Percentiles rank a stretch among this genome's conserved stretches.
Evolutionary conservation across 2,329 filamentous ascomycete genomes (phyloP).

Genomic region (Elsinoe necatrix): DNA sequence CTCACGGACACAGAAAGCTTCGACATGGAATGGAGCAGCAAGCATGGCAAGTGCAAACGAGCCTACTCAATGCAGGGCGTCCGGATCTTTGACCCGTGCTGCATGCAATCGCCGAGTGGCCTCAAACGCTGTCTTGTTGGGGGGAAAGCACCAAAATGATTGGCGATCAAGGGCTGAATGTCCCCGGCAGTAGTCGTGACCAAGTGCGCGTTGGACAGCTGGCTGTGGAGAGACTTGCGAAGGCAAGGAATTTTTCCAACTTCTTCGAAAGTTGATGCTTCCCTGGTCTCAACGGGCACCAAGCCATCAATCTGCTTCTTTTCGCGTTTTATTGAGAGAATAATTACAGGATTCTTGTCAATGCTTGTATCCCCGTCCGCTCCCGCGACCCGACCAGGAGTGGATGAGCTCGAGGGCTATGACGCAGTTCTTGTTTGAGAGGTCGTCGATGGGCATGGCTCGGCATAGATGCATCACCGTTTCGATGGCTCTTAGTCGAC

Average conservation of each 20-base stretch:
- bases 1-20: not conserved
- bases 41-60: slow-evolving; percentile 1
- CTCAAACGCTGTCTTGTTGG: not conserved
- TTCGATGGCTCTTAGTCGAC: not conserved
- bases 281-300: slow-evolving; percentile 4
- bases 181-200: not conserved
- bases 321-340: not conserved
- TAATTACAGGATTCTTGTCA: not conserved
- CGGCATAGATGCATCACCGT: slow-evolving; percentile 8
- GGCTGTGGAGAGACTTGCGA: not conserved
- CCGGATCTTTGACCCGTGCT: slow-evolving; percentile 7
- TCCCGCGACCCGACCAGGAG: not conserved
- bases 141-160: not conserved
- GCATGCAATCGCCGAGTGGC: slow-evolving; percentile 12
- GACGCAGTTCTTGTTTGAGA: slow-evolving; percentile 9
- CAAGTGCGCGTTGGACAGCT: not conserved
- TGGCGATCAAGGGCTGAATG: not conserved
- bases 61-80: slow-evolving; percentile 6
- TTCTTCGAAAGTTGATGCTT: not conserved
- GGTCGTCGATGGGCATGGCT: not conserved
- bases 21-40: not conserved
- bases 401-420: not conserved
- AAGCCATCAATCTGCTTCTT: not conserved
- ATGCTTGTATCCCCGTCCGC: not conserved
- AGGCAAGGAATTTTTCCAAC: not conserved